These are phyloP conservation scores for Fusarium sacchari DNA, from an alignment of 2,329 filamentous ascomycete genomes.

Conservation along the genomic window DNA sequence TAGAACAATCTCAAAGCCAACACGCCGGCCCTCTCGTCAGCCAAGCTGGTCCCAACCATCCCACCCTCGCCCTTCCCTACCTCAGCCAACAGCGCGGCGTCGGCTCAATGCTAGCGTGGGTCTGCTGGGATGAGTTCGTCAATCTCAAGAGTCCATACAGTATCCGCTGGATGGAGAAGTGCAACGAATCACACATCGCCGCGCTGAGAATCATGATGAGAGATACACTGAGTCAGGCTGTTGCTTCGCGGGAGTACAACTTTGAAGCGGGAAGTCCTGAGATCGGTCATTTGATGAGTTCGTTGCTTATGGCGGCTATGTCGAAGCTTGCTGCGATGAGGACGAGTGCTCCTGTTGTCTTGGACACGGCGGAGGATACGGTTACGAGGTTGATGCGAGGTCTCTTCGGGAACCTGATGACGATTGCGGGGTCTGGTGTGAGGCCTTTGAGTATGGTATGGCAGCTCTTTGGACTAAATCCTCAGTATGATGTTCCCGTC, in stretches of 20 bases:
- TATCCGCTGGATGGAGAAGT: slow-evolving; percentile 24
- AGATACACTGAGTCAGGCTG: slow-evolving; percentile 1
- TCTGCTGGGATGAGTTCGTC: slow-evolving; percentile 23
- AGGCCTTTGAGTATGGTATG: slow-evolving; percentile 23
- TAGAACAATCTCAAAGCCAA: slow-evolving; percentile 13
- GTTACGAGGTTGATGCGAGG: slow-evolving; percentile 13
- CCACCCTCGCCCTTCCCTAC: slow-evolving; percentile 3
- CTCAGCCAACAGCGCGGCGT: slow-evolving; percentile 3
- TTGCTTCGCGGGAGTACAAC: neutral
- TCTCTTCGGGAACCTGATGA: slow-evolving; percentile 12
- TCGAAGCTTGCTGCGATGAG: slow-evolving; percentile 8
- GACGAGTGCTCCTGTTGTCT: neutral
- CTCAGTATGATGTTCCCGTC: slow-evolving; percentile 2
- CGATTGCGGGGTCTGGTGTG: slow-evolving; percentile 1
- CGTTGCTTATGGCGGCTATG: slow-evolving; percentile 18
- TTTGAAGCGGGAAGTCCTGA: neutral
- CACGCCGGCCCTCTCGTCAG: slow-evolving; percentile 2
- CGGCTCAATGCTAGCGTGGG: slow-evolving; percentile 17
- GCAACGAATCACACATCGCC: slow-evolving; percentile 10
- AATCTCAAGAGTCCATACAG: slow-evolving; percentile 13
- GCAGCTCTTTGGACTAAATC: neutral
- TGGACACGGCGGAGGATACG: slow-evolving; percentile 7
- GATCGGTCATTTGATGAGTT: slow-evolving; percentile 17
- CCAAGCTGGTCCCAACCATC: neutral
- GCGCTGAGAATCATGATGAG: slow-evolving; percentile 12